Percentiles rank a stretch among this genome's conserved stretches.
These are phyloP conservation scores for Zasmidium angulare DNA, from an alignment of 2,329 filamentous ascomycete species.

Conservation along the genomic window DNA sequence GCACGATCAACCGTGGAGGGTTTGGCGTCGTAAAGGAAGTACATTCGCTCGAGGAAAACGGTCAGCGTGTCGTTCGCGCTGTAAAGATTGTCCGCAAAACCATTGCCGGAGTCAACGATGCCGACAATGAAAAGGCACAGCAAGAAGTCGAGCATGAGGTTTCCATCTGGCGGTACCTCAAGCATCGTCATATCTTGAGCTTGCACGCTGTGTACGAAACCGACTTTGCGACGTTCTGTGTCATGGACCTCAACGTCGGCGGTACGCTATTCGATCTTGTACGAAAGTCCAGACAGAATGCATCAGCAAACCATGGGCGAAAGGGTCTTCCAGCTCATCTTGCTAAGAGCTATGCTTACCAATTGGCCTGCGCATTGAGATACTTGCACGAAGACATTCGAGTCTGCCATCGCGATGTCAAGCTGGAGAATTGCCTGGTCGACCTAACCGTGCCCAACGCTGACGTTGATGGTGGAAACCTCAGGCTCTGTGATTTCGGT, in stretches of 20 bases:
- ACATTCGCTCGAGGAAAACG: constrained; percentile 55
- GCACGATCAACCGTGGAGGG: constrained; percentile 64
- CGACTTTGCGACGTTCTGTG: constrained; percentile 68
- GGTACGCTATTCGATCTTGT: constrained; percentile 66
- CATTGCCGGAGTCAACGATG: constrained; percentile 55
- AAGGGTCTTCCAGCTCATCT: constrained; percentile 49
- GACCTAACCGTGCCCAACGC: constrained; percentile 53
- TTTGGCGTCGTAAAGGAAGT: constrained; percentile 69
- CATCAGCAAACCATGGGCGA: constrained; percentile 26
- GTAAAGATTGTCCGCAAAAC: constrained; percentile 68
- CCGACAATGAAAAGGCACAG: constrained; percentile 64
- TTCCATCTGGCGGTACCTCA: constrained; percentile 64
- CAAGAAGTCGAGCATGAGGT: constrained; percentile 69
- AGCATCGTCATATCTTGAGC: constrained; percentile 61
- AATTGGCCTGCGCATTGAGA: constrained; percentile 63
- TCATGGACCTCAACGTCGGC: constrained; percentile 63
- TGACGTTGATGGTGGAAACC: constrained; percentile 51
- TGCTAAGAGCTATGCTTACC: constrained; percentile 61
- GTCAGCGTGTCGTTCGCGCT: constrained; percentile 56
- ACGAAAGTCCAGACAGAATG: constrained; percentile 49
- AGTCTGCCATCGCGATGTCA: constrained; percentile 67
- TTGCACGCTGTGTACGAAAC: constrained; percentile 66
- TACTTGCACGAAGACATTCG: constrained; percentile 68
- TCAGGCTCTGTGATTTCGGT: constrained; percentile 68
- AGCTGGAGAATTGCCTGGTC: constrained; percentile 67